These are phyloP conservation scores for Arthrocladium fulminans DNA, from an alignment of 2,329 filamentous ascomycete species.

Conservation along the genomic window DNA sequence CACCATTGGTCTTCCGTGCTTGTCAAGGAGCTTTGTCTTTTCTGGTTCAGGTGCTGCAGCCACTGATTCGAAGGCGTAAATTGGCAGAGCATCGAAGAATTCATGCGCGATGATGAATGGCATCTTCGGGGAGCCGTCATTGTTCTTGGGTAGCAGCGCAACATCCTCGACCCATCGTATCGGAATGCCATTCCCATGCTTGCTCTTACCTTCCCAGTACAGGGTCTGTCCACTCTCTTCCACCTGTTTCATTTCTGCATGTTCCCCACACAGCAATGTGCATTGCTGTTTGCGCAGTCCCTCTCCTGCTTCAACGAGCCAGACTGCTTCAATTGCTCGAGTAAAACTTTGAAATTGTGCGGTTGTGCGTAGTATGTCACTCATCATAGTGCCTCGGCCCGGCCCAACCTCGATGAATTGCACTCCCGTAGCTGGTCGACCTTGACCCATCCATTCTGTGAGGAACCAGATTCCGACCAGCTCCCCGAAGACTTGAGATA, in stretches of 20 bases:
- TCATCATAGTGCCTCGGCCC: constrained; percentile 91
- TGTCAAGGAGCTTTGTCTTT: constrained; percentile 40
- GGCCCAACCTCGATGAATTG: constrained; percentile 92
- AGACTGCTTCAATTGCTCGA: constrained; percentile 72
- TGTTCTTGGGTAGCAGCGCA: constrained; percentile 65
- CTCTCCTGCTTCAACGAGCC: constrained; percentile 87
- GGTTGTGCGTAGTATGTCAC: constrained; percentile 84
- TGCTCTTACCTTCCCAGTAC: constrained; percentile 66
- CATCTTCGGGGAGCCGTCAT: constrained; percentile 53
- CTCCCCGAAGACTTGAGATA: constrained; percentile 94
- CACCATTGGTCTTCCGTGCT: constrained; percentile 36
- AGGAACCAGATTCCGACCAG: constrained; percentile 90
- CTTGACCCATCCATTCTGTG: constrained; percentile 92
- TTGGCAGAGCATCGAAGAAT: constrained; percentile 96
- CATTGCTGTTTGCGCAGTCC: constrained; percentile 70
- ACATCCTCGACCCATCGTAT: constrained; percentile 74
- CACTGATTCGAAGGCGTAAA: constrained; percentile 85
- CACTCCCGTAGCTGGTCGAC: constrained; percentile 61
- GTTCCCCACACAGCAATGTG: constrained; percentile 66
- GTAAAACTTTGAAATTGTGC: constrained; percentile 72
- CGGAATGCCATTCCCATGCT: constrained; percentile 58
- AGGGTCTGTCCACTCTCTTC: constrained; percentile 25
- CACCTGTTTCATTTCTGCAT: constrained; percentile 60
- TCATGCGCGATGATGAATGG: constrained; percentile 96
- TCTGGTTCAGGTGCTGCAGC: constrained; percentile 37